Conservation (phyloP, 768 basidiomycete genomes). For the Tylopilus rubrobrunneus region DNA sequence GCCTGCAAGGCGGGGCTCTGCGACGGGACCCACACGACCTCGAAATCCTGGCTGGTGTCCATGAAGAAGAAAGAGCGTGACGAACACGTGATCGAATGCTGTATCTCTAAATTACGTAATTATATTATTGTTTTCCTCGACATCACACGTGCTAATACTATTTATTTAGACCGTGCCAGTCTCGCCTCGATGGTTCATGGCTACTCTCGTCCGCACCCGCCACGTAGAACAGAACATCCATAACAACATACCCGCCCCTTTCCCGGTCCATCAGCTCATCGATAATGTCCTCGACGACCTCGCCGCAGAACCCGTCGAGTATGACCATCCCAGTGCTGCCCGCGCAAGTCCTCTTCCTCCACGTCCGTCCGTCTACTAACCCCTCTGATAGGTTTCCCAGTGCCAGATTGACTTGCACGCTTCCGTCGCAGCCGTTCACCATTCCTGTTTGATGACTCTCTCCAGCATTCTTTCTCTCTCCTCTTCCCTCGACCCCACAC, state of each 20-base stretch:
- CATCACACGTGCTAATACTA: too few relatives aligned
- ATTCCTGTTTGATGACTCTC: constrained; percentile 70
- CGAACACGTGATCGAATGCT: too few relatives aligned
- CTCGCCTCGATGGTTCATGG: constrained; percentile 13
- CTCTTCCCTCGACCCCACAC: constrained; percentile 3
- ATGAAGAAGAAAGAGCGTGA: not conserved
- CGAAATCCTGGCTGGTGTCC: constrained; percentile 13
- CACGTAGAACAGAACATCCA: constrained; percentile 6
- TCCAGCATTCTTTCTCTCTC: constrained; percentile 64
- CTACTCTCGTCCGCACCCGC: constrained; percentile 24
- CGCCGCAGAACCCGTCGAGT: constrained; percentile 19
- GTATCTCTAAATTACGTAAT: too few relatives aligned
- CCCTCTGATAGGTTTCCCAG: constrained; percentile 4
- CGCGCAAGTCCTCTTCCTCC: constrained; percentile 3
- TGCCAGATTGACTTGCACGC: too few relatives aligned
- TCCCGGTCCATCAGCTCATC: constrained; percentile 16
- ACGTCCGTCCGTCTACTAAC: not conserved
- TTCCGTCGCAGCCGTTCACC: constrained; percentile 68
- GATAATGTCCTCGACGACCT: constrained; percentile 21
- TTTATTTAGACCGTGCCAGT: too few relatives aligned
- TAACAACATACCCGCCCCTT: constrained; percentile 18
- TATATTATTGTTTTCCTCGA: too few relatives aligned
- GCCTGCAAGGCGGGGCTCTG: constrained; percentile 23
- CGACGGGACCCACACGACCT: constrained; percentile 27
- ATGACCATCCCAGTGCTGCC: constrained; percentile 5